A percentile compares a stretch with the other conserved stretches of the same genome.
phyloP scores from a whole-genome alignment of 2,329 filamentous ascomycete species.

The Gremmenia infestans region DNA sequence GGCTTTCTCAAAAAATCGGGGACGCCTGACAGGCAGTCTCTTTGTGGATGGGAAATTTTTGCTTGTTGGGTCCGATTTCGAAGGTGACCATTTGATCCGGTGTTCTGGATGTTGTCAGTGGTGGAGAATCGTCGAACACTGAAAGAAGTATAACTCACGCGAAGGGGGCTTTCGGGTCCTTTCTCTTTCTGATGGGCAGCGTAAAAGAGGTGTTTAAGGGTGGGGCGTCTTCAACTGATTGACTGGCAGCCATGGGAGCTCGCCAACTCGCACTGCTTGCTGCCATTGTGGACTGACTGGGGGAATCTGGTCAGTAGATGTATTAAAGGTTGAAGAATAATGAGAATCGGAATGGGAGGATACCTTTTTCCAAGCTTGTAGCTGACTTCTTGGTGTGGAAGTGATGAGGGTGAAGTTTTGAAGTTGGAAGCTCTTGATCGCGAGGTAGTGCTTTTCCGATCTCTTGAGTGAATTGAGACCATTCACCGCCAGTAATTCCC shows the following conservation, averaged over 20 bases:
- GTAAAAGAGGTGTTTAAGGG: neutral
- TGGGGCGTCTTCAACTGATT: neutral
- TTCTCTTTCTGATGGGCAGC: neutral
- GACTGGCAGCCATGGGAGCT: neutral
- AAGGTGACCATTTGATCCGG: neutral
- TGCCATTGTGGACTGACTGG: no score
- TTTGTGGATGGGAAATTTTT: constrained; percentile 13
- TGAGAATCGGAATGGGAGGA: no score
- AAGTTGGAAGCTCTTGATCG: no score
- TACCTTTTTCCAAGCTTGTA: no score
- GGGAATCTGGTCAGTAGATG: no score
- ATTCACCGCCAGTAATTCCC: no score
- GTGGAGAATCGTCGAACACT: neutral
- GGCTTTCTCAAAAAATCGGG: constrained; percentile 2
- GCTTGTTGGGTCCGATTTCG: neutral
- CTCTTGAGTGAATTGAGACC: no score
- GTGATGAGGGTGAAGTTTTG: no score
- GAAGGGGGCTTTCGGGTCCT: neutral
- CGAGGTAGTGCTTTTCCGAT: no score
- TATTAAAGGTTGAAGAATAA: no score
- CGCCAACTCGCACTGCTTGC: no score
- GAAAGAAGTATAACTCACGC: neutral
- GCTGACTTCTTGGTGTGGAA: no score
- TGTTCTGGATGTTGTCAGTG: neutral
- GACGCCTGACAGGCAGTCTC: constrained; percentile 10